Evolutionary conservation across 2,329 filamentous ascomycete genomes (phyloP), one percentile per base, ranked within the genome.

Genomic region (Clarireedia hainanense): DNA sequence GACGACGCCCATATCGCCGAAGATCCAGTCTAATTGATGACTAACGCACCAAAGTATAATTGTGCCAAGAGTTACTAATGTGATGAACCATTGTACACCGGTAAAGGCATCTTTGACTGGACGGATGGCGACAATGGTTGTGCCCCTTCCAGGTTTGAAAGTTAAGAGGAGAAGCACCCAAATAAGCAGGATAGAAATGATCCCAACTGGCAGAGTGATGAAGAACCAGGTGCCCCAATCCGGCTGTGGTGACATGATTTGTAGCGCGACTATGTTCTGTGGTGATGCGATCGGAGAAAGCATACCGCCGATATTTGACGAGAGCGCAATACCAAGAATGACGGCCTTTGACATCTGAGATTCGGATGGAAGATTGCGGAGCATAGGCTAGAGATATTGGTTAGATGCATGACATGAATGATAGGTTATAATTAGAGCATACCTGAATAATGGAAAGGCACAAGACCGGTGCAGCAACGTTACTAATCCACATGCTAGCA

Each of bases 211-310:
- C 23, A 99, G 83, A 26, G 91, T 85, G 64, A 99, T 84, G 73
- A 97, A 96, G 76, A 99, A 97, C 94, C 94, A 99, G 58, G 89
- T 83, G 20, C 89, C 86, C 94, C 94, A 99, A 14, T 89, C 91
- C 7, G 94, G 91, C 57, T 86, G 82, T 0, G 92, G 92, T 56
- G 85, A 77, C 94, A 99, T 99, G 73, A 96, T 95, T 66, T 95
- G 88, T 58, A 99, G 79, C 1, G 95, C 94, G 57, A 99, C 94
- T 50, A 99, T 89, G 67, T 99, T 99, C 69, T 99, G 94, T 0
- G 95, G 94, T 4, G 91, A 96, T 5, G 95, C 94, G 65, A 99
- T 99, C 0, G 94, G 94, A 1, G 91, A 96, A 0, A 96, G 88
- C 73, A 95, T 95, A 57, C 94, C 94, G 58, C 94, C 94, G 56